Conservation (phyloP, 2,329 filamentous ascomycete genomes). For the Monilinia fructigena region DNA sequence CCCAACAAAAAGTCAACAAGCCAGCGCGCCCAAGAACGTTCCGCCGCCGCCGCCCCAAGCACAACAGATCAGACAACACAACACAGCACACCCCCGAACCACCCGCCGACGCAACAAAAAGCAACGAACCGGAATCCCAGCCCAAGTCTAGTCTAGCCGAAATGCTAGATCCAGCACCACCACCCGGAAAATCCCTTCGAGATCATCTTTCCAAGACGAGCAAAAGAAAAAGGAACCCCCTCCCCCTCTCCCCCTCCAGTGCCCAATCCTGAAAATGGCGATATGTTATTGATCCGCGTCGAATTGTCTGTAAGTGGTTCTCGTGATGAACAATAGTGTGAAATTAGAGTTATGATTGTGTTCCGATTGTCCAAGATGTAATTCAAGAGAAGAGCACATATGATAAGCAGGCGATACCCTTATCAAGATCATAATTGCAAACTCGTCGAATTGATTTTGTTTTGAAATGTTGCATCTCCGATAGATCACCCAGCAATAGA, state of each 20-base stretch:
- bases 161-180: background rate
- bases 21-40: no score
- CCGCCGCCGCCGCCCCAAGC: no score
- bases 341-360: background rate
- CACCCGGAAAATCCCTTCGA: background rate
- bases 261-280: background rate
- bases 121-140: background rate
- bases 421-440: background rate
- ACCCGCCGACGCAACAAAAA: background rate
- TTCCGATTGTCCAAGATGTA: background rate
- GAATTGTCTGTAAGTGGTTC: background rate
- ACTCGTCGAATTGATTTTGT: background rate
- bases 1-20: no score
- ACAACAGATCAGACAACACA: no score
- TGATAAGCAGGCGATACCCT: background rate
- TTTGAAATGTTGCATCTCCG: background rate
- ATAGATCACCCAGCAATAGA: background rate
- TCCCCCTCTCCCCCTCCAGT: background rate
- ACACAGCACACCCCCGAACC: no score
- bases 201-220: background rate
- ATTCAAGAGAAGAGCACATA: background rate
- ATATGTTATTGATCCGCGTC: background rate
- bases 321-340: background rate
- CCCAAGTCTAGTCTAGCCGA: background rate
- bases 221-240: background rate